Percentiles rank a stretch among this genome's conserved stretches.
These are phyloP conservation scores for Saccharomyces mikatae DNA, from an alignment of 805 yeast species.

Conservation along the genomic window DNA sequence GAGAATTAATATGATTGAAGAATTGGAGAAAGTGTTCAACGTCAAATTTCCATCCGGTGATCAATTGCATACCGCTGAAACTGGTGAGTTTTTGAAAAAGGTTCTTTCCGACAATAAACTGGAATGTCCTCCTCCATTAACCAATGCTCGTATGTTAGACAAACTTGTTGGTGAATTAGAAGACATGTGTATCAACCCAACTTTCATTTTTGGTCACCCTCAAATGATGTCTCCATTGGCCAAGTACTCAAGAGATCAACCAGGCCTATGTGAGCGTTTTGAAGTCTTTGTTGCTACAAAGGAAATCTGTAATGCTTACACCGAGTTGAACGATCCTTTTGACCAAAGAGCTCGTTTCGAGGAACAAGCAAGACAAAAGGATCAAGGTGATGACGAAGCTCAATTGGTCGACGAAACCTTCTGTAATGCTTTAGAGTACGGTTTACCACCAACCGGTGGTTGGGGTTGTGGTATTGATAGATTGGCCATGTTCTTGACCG, in stretches of 20 bases:
- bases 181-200: constrained; percentile 91
- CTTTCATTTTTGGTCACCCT: constrained; percentile 97
- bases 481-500: constrained; percentile 94
- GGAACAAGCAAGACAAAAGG: constrained; percentile 98
- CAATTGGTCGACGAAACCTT: constrained; percentile 93
- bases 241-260: constrained; percentile 82
- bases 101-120: constrained; percentile 70
- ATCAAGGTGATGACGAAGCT: constrained; percentile 98
- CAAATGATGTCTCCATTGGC: constrained; percentile 99
- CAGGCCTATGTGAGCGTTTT: constrained; percentile 96
- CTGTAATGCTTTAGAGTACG: constrained; percentile 96
- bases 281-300: constrained; percentile 98
- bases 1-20: constrained; percentile 95
- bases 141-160: constrained; percentile 98
- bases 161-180: constrained; percentile 95
- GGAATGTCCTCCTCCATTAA: constrained; percentile 84
- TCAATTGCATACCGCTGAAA: constrained; percentile 86
- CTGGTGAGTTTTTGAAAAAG: constrained; percentile 81
- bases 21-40: constrained; percentile 75
- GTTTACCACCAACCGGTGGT: constrained; percentile 98
- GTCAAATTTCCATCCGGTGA: constrained; percentile 95
- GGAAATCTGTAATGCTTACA: constrained; percentile 96
- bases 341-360: constrained; percentile 96
- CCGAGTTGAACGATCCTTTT: constrained; percentile 97
- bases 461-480: constrained; percentile 99